Conservation (phyloP, 495 filamentous ascomycete species). For the Friedmanniomyces endolithicus region DNA sequence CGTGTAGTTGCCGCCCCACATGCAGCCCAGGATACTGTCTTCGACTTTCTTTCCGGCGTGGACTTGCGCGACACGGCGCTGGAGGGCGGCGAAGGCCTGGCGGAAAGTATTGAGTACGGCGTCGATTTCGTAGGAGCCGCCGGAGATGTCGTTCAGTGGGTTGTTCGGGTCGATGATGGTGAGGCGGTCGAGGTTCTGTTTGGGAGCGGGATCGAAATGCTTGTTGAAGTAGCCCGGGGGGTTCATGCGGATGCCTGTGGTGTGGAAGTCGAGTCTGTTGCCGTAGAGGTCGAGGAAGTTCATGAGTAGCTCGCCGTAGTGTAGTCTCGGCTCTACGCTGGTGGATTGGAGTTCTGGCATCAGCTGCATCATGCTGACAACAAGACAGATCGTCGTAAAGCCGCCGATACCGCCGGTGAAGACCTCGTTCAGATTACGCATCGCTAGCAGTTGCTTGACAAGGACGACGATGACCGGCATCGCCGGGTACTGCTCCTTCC, state of each 20-base stretch:
- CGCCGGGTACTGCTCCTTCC: constrained; percentile 64
- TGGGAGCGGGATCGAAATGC: constrained; percentile 32
- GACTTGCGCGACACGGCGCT: constrained; percentile 47
- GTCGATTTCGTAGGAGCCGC: constrained; percentile 54
- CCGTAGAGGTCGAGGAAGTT: constrained; percentile 85
- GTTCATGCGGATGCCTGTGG: constrained; percentile 58
- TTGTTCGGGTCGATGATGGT: constrained; percentile 68
- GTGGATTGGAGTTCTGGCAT: constrained; percentile 52
- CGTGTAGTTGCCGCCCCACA: constrained; percentile 30
- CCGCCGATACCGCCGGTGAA: constrained; percentile 84
- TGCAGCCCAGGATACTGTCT: constrained; percentile 24
- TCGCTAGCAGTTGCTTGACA: constrained; percentile 82
- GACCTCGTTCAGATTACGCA: constrained; percentile 84
- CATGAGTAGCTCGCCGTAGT: constrained; percentile 68
- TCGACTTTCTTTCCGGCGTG: constrained; percentile 30
- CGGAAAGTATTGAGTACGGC: constrained; percentile 53
- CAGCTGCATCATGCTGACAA: constrained; percentile 72
- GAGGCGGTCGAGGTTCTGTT: constrained; percentile 1
- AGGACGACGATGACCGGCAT: constrained; percentile 75
- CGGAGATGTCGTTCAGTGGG: constrained; percentile 68
- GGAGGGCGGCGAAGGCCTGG: constrained; percentile 45
- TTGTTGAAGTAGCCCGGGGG: constrained; percentile 60
- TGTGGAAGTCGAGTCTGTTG: constrained; percentile 54
- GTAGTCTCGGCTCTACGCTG: constrained; percentile 43
- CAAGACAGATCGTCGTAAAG: constrained; percentile 84